Conservation (phyloP, 139 green algal species). For the Chlamydomonas schloesseri region DNA sequence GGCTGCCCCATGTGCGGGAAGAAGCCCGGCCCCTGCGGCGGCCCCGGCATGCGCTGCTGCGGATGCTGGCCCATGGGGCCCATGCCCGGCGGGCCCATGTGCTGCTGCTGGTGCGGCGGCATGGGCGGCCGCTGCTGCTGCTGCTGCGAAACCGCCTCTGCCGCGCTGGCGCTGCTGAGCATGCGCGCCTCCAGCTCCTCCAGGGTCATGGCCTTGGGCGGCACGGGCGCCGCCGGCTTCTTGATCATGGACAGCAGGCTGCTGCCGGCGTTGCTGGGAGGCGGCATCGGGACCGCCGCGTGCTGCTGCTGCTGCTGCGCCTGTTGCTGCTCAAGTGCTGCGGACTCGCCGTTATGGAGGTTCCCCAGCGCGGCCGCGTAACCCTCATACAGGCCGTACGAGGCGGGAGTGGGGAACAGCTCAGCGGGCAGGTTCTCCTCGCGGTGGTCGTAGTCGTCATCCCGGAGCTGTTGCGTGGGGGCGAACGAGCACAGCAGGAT, state of each 20-base stretch:
- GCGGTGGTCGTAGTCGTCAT: slow-evolving; percentile 16
- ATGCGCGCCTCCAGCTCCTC: slow-evolving; percentile 64
- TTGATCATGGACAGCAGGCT: slow-evolving; percentile 13
- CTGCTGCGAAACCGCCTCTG: neutral
- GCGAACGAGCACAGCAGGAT: too few species aligned
- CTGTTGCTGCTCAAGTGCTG: neutral
- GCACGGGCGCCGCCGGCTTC: neutral
- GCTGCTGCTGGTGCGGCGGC: neutral
- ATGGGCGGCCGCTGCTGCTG: neutral
- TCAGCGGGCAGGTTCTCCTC: neutral
- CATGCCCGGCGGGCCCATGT: neutral
- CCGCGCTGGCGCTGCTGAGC: slow-evolving; percentile 33
- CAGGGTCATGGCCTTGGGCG: slow-evolving; percentile 40
- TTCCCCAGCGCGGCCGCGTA: neutral
- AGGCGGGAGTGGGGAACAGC: neutral
- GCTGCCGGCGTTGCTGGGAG: neutral
- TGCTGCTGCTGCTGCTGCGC: neutral
- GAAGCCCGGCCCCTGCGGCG: neutral
- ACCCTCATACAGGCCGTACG: neutral
- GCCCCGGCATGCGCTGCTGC: neutral
- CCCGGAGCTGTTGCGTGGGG: neutral
- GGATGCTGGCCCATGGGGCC: neutral
- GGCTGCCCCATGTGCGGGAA: neutral
- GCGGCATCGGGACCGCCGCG: neutral
- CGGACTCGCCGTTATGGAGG: neutral